Percentiles rank a stretch among this genome's conserved stretches.
Conservation (phyloP, 2,329 filamentous ascomycete genomes). For the Chrysosporium keratinophilum region DNA sequence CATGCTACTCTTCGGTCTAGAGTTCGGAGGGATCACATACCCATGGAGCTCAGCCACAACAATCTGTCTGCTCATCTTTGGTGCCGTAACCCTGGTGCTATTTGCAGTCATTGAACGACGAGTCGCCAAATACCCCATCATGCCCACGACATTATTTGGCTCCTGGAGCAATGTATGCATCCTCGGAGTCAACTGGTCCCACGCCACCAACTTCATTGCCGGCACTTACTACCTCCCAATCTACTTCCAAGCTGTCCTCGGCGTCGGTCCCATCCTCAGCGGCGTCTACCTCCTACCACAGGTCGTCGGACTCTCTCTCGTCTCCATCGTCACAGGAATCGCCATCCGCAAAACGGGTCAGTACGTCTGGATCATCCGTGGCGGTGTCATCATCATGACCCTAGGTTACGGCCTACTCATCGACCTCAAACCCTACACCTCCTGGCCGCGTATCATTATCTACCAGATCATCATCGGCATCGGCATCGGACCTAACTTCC, state of each 20-base stretch:
- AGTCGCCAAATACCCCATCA: constrained; percentile 64
- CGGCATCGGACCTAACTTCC: constrained; percentile 54
- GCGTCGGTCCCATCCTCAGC: constrained; percentile 57
- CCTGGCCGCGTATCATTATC: constrained; percentile 39
- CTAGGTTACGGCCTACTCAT: constrained; percentile 59
- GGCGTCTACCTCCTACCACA: constrained; percentile 66
- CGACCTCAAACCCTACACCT: constrained; percentile 45
- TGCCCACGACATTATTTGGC: constrained; percentile 62
- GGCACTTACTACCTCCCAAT: constrained; percentile 71
- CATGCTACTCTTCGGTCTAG: constrained; percentile 76
- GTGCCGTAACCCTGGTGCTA: constrained; percentile 49
- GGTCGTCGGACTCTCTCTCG: constrained; percentile 55
- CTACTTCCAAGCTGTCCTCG: constrained; percentile 70
- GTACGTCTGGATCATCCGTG: constrained; percentile 52
- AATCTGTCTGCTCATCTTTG: constrained; percentile 68
- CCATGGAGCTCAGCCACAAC: constrained; percentile 68
- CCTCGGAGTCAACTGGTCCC: constrained; percentile 57
- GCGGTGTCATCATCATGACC: constrained; percentile 49
- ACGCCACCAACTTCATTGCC: constrained; percentile 68
- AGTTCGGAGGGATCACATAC: constrained; percentile 66
- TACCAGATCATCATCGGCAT: constrained; percentile 52
- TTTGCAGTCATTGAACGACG: constrained; percentile 67
- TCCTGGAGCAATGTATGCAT: constrained; percentile 55
- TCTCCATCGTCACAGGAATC: constrained; percentile 53
- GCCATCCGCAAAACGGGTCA: constrained; percentile 63